Evolutionary conservation across 1,139 yeast species (phyloP).

Genomic region (Suhomyces anneliseae): DNA sequence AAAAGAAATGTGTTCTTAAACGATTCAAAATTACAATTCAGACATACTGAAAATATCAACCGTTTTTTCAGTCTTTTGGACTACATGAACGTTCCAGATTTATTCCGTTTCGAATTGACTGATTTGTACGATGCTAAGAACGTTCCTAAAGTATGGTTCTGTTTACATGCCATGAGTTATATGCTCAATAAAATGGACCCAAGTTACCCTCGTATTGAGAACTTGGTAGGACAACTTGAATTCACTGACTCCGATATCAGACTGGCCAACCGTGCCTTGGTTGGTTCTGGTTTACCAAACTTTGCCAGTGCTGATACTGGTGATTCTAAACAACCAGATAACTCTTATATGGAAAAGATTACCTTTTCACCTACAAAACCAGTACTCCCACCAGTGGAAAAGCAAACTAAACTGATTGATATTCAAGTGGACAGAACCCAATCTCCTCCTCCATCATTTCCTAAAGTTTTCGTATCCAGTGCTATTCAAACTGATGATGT

Average conservation of each 20-base stretch:
- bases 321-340: conserved; percentile 10
- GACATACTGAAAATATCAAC: conserved; percentile 91
- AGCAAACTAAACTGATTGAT: conserved; percentile 1
- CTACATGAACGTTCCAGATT: conserved; percentile 74
- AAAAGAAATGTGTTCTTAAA: conserved; percentile 46
- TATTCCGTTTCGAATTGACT: conserved; percentile 85
- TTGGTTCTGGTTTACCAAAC: conserved; percentile 62
- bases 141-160: conserved; percentile 90
- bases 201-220: conserved; percentile 62
- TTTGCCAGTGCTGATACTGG: conserved; percentile 50
- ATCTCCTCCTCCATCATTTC: conserved; percentile 5
- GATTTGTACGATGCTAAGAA: conserved; percentile 92
- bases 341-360: conserved; percentile 16
- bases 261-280: conserved; percentile 65
- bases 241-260: conserved; percentile 69
- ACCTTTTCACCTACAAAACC: conserved; percentile 10
- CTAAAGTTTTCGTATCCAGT: conserved; percentile 14
- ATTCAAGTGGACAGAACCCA: conserved; percentile 1
- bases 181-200: conserved; percentile 53
- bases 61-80: conserved; percentile 74
- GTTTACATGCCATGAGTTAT: conserved; percentile 85
- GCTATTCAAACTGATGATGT: conserved; percentile 17
- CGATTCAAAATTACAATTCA: conserved; percentile 67
- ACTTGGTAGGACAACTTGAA: conserved; percentile 60
- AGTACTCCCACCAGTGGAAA: conserved; percentile 1